phyloP scores from a whole-genome alignment of 768 basidiomycete species.

The Auriculariales sp. region DNA sequence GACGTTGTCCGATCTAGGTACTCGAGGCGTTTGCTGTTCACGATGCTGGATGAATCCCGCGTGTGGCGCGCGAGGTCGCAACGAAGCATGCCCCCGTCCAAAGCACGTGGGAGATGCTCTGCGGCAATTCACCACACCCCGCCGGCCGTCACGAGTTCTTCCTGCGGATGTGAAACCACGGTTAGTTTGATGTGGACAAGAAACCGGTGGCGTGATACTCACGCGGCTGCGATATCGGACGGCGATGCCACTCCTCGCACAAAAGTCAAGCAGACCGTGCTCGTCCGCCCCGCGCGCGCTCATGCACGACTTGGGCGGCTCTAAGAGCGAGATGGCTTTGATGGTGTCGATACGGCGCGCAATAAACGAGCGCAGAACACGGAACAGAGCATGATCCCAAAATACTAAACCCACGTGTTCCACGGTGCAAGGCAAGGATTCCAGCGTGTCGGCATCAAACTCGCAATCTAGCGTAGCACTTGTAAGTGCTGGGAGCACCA shows the following conservation, averaged over 20 bases:
- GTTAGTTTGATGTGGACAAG: too few relatives aligned
- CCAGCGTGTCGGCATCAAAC: not conserved
- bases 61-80: too few relatives aligned
- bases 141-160: not conserved
- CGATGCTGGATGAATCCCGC: too few relatives aligned
- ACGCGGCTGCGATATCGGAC: not conserved
- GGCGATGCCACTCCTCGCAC: not conserved
- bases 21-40: too few relatives aligned
- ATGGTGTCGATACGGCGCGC: not conserved
- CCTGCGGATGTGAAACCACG: not conserved
- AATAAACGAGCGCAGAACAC: not conserved
- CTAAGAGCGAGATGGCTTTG: not conserved
- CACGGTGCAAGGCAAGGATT: not conserved
- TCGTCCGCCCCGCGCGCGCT: not conserved
- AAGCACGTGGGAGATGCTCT: too few relatives aligned
- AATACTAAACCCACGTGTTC: not conserved
- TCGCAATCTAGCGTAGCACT: not conserved
- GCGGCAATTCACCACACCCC: too few relatives aligned
- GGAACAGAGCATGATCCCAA: not conserved
- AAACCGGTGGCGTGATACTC: not conserved
- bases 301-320: not conserved
- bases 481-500: not conserved
- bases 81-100: too few relatives aligned
- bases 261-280: not conserved
- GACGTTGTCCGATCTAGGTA: too few relatives aligned